These are phyloP conservation scores for Penicillium dipodomyicola DNA, from an alignment of 495 filamentous ascomycete genomes.

Conservation along the genomic window DNA sequence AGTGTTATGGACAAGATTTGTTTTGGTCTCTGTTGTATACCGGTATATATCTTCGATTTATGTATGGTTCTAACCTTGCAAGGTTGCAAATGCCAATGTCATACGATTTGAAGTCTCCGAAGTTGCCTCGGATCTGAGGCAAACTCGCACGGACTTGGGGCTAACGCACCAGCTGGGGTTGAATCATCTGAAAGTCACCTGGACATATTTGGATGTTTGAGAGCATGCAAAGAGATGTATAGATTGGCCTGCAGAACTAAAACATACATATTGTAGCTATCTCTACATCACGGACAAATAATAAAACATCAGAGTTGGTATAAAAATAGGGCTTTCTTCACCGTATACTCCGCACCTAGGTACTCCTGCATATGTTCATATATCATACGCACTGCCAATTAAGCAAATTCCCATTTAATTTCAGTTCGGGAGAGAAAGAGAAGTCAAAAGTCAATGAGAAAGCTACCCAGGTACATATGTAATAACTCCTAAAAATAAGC, in stretches of 20 bases:
- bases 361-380: not conserved
- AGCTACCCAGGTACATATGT: no score
- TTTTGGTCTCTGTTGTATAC: not conserved
- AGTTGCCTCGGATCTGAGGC: conserved; percentile 3
- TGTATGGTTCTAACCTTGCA: not conserved
- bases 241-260: not conserved
- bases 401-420: not conserved
- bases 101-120: conserved; percentile 2
- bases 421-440: not conserved
- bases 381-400: not conserved
- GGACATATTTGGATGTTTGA: not conserved
- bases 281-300: not conserved
- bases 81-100: not conserved
- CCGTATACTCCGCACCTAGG: not conserved
- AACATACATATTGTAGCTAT: not conserved
- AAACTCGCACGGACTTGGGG: conserved; percentile 1
- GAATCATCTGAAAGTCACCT: not conserved
- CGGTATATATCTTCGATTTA: not conserved
- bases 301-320: not conserved
- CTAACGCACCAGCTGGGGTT: not conserved
- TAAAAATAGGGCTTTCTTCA: not conserved
- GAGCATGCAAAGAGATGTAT: not conserved
- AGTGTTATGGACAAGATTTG: not conserved
- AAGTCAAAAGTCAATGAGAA: not conserved
- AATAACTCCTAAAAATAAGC: not conserved